A percentile compares a stretch with the other conserved stretches of the same genome.
phyloP scores from a whole-genome alignment of 208 protist genomes.

The Leptomonas pyrrhocoris region DNA sequence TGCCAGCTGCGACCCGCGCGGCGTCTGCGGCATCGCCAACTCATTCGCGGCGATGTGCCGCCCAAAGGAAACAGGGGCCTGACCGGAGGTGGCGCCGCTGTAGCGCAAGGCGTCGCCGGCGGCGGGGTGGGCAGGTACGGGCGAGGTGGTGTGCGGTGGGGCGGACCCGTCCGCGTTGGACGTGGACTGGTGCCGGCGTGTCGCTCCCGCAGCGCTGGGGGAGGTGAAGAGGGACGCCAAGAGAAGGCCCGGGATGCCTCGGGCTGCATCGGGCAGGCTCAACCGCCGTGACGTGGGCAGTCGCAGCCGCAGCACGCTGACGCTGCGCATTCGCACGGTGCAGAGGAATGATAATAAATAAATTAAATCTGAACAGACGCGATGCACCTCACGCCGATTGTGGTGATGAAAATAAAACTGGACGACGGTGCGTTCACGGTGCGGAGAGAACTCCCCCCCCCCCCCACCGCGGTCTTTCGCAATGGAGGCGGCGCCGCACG shows the following conservation, averaged over 20 bases:
- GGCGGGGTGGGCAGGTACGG: constrained; percentile 19
- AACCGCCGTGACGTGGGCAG: constrained; percentile 1
- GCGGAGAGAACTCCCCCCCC: too few relatives aligned
- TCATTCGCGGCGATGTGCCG: constrained; percentile 54
- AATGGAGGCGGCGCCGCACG: too few relatives aligned
- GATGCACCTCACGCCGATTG: background rate
- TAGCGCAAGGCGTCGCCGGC: constrained; percentile 16
- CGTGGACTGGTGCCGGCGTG: constrained; percentile 17
- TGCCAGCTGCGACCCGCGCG: constrained; percentile 81
- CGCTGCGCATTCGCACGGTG: background rate
- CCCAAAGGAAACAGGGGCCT: constrained; percentile 22
- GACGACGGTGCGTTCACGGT: too few relatives aligned
- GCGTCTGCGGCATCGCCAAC: constrained; percentile 65
- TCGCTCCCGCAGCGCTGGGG: background rate
- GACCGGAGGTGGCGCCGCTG: constrained; percentile 22
- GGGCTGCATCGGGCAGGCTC: background rate
- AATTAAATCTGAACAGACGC: background rate
- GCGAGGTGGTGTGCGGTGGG: constrained; percentile 8
- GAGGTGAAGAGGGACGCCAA: background rate
- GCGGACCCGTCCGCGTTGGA: constrained; percentile 8
- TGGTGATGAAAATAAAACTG: background rate
- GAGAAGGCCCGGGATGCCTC: background rate
- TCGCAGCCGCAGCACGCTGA: constrained; percentile 7
- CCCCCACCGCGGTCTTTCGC: too few relatives aligned
- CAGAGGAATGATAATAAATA: background rate